phyloP scores from a whole-genome alignment of 768 basidiomycete genomes.

The Rhizopogon rudus region DNA sequence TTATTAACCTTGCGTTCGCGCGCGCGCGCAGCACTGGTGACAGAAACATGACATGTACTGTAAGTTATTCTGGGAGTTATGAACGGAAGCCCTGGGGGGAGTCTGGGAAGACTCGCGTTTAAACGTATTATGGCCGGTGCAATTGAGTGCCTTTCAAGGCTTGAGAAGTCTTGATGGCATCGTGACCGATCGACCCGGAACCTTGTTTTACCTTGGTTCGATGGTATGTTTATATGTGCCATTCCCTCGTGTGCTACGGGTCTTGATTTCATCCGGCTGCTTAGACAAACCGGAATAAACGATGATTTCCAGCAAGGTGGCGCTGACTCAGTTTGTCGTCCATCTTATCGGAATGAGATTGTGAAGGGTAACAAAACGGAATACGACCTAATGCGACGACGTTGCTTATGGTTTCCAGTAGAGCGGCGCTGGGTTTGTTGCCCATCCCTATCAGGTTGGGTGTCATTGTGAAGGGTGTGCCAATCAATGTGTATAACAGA shows the following conservation, averaged over 20 bases:
- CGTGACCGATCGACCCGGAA: constrained; percentile 20
- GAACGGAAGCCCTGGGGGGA: constrained; percentile 6
- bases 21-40: constrained; percentile 2
- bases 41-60: constrained; percentile 1
- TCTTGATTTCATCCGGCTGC: constrained; percentile 1
- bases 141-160: constrained; percentile 5
- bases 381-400: too few relatives aligned
- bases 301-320: not conserved
- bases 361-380: constrained; percentile 4
- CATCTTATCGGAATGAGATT: constrained; percentile 7
- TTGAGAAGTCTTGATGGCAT: constrained; percentile 12
- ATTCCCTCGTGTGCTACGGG: constrained; percentile 1
- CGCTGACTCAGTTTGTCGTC: constrained; percentile 5
- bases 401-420: too few relatives aligned
- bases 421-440: too few relatives aligned
- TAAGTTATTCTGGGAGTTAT: constrained; percentile 21
- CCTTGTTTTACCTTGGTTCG: constrained; percentile 17
- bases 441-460: too few relatives aligned
- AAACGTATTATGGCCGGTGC: constrained; percentile 17
- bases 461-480: too few relatives aligned
- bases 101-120: constrained; percentile 13
- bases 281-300: not conserved
- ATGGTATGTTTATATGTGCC: not conserved
- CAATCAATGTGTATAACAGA: too few relatives aligned
- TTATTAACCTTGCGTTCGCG: not conserved